phyloP scores from a whole-genome alignment of 495 filamentous ascomycete genomes.

The Astrothelium macrocarpum region DNA sequence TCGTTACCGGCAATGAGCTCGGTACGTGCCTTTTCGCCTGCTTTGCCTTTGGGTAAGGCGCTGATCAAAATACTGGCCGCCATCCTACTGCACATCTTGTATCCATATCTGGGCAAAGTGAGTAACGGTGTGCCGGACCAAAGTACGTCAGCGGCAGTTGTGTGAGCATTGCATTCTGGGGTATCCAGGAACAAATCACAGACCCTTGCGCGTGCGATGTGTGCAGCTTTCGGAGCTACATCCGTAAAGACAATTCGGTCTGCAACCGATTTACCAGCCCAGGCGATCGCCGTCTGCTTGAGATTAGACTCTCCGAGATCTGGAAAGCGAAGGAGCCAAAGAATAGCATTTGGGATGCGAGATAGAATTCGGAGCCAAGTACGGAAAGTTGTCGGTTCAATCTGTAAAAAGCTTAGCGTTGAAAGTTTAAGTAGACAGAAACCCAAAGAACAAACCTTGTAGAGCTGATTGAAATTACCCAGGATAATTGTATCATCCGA shows the following conservation, averaged over 20 bases:
- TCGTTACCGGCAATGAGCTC: conserved; percentile 69
- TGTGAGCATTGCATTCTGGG: conserved; percentile 96
- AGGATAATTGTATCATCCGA: conserved; percentile 82
- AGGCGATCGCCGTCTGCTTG: conserved; percentile 63
- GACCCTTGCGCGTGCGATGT: conserved; percentile 85
- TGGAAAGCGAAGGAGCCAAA: conserved; percentile 95
- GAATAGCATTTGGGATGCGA: conserved; percentile 73
- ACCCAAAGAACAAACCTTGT: conserved; percentile 65
- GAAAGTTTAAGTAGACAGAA: neutral
- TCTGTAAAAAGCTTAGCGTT: conserved; percentile 42
- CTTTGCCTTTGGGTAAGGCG: conserved; percentile 61
- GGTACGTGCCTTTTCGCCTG: conserved; percentile 55
- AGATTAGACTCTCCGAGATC: conserved; percentile 86
- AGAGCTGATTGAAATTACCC: conserved; percentile 97
- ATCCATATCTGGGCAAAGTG: conserved; percentile 86
- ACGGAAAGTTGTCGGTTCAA: conserved; percentile 94
- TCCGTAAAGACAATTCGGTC: conserved; percentile 94
- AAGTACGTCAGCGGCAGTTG: conserved; percentile 89
- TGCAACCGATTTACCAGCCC: conserved; percentile 81
- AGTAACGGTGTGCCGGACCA: conserved; percentile 93
- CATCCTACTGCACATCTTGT: conserved; percentile 99
- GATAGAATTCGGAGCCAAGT: conserved; percentile 91
- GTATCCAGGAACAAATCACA: conserved; percentile 96
- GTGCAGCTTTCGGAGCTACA: conserved; percentile 87
- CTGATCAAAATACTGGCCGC: conserved; percentile 88